Conservation (phyloP, 202 grass and related monocot species). For the Schoenoplectus triqueter region DNA sequence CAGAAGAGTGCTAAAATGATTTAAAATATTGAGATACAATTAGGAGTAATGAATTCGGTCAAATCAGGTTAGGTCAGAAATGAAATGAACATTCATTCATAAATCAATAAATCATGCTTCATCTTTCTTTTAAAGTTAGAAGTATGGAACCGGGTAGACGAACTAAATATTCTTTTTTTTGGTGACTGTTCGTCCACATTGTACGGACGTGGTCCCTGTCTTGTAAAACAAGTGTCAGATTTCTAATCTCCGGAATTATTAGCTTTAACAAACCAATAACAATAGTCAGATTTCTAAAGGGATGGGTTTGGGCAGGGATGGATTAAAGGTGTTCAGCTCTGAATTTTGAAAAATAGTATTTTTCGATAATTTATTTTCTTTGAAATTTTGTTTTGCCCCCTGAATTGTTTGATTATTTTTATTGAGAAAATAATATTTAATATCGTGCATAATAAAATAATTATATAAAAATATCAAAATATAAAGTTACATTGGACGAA, state of each 20-base stretch:
- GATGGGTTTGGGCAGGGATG: too few species aligned
- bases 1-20: background rate
- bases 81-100: background rate
- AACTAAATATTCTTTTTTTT: background rate
- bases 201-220: slow-evolving; percentile 24
- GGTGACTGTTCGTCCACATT: background rate
- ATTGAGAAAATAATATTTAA: too few species aligned
- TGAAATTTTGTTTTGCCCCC: too few species aligned
- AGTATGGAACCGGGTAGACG: background rate
- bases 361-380: too few species aligned
- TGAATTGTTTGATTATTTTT: too few species aligned
- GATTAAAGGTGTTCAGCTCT: too few species aligned
- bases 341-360: too few species aligned
- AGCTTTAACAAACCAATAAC: too few species aligned
- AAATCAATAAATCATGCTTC: background rate
- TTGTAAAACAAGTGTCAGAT: background rate
- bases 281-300: too few species aligned
- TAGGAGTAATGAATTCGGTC: background rate
- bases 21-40: background rate
- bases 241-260: background rate
- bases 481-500: too few species aligned
- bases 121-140: background rate
- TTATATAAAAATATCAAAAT: too few species aligned
- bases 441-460: too few species aligned
- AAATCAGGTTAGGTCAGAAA: background rate